Evolutionary conservation across 1,284 basidiomycete species (phyloP).

Genomic region (Apiotrichum laibachii): DNA sequence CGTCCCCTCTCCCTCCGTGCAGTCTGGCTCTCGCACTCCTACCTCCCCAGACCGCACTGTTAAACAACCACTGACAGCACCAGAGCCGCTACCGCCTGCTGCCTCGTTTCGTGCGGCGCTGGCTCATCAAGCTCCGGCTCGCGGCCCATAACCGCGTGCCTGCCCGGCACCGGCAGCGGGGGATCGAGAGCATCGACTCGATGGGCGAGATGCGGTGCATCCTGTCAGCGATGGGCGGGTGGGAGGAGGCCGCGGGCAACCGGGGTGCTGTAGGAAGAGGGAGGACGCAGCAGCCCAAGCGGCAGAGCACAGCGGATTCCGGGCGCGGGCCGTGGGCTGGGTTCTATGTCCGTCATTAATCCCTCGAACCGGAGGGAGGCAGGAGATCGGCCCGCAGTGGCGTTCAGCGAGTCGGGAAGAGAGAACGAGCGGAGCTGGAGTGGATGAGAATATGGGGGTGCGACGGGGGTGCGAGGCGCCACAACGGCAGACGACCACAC

Average conservation of each 20-base stretch:
- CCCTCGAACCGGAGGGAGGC: too few relatives aligned
- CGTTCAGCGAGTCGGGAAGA: too few relatives aligned
- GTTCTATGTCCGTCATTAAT: not conserved
- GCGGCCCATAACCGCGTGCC: slow-evolving; percentile 2
- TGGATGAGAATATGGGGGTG: too few relatives aligned
- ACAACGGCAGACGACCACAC: too few relatives aligned
- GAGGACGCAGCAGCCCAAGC: not conserved
- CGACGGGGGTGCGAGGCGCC: too few relatives aligned
- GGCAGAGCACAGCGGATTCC: not conserved
- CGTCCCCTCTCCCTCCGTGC: not conserved
- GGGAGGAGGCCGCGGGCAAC: slow-evolving; percentile 13
- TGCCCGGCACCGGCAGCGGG: slow-evolving; percentile 1
- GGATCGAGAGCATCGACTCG: slow-evolving; percentile 17
- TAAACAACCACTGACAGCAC: not conserved
- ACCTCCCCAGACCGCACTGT: too few relatives aligned
- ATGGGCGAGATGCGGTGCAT: slow-evolving; percentile 24
- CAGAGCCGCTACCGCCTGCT: not conserved
- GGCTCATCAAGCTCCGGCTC: slow-evolving; percentile 1
- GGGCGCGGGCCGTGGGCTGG: not conserved
- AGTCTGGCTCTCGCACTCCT: not conserved
- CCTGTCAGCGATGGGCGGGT: slow-evolving; percentile 31
- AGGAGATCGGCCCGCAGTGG: too few relatives aligned
- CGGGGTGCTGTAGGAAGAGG: not conserved
- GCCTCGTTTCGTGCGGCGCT: not conserved
- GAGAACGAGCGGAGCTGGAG: too few relatives aligned